These are phyloP conservation scores for Proliferodiscus dingleyae DNA, from an alignment of 2,329 filamentous ascomycete species.

Conservation along the genomic window DNA sequence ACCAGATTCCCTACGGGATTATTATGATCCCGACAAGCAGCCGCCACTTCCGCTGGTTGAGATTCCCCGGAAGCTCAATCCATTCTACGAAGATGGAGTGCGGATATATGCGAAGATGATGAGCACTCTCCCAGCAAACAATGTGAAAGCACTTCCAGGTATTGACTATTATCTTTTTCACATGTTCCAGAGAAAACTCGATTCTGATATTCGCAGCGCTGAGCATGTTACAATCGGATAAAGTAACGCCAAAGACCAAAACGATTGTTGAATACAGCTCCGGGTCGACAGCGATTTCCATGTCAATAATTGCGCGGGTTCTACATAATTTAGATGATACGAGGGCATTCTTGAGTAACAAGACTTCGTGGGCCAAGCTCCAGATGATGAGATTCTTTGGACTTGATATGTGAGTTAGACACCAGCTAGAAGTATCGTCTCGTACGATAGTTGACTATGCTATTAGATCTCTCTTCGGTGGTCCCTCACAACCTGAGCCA, in stretches of 20 bases:
- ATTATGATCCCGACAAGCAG: slow-evolving; percentile 53
- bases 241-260: slow-evolving; percentile 40
- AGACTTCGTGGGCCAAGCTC: slow-evolving; percentile 49
- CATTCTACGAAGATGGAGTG: slow-evolving; percentile 51
- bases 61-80: slow-evolving; percentile 52
- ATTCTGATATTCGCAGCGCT: slow-evolving; percentile 41
- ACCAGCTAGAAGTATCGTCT: neutral
- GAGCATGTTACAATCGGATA: slow-evolving; percentile 42
- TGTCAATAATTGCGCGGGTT: slow-evolving; percentile 50
- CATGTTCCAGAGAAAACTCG: too few relatives aligned
- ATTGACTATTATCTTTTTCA: slow-evolving; percentile 16
- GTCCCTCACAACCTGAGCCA: slow-evolving; percentile 53
- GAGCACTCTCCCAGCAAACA: slow-evolving; percentile 59
- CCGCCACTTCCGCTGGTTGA: slow-evolving; percentile 59
- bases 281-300: slow-evolving; percentile 57
- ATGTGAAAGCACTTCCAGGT: slow-evolving; percentile 60
- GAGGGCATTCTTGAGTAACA: slow-evolving; percentile 53
- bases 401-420: slow-evolving; percentile 41
- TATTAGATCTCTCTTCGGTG: slow-evolving; percentile 49
- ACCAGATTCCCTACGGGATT: slow-evolving; percentile 50
- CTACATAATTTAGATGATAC: slow-evolving; percentile 47
- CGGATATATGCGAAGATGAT: slow-evolving; percentile 64
- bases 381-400: slow-evolving; percentile 57
- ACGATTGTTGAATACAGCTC: slow-evolving; percentile 57
- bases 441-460: neutral